These are phyloP conservation scores for Microsporum audouinii DNA, from an alignment of 2,329 filamentous ascomycete genomes.

Conservation along the genomic window DNA sequence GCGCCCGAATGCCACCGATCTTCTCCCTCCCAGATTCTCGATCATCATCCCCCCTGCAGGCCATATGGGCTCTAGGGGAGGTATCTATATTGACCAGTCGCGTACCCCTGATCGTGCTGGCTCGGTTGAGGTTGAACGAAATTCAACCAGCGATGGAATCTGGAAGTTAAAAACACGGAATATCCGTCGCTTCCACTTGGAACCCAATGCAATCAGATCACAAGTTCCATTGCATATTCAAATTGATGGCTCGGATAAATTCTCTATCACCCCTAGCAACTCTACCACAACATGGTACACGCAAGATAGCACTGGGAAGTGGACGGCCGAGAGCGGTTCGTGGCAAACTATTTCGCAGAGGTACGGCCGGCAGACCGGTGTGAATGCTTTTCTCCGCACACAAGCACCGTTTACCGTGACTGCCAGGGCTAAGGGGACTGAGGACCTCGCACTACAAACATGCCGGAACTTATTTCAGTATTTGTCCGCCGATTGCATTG, in stretches of 20 bases:
- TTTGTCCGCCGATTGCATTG: conserved; percentile 41
- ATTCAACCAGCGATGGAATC: conserved; percentile 10
- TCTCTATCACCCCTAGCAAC: conserved; percentile 11
- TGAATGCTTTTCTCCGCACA: conserved; percentile 43
- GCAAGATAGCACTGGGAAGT: conserved; percentile 14
- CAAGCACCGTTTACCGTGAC: conserved; percentile 36
- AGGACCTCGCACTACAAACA: conserved; percentile 40
- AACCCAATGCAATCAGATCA: conserved; percentile 4
- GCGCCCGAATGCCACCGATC: conserved; percentile 1
- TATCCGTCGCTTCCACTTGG: conserved; percentile 32
- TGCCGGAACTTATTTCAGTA: conserved; percentile 49
- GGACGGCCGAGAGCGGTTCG: conserved; percentile 14
- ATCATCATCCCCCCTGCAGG: conserved; percentile 42
- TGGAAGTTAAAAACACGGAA: conserved; percentile 36
- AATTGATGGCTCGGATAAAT: conserved; percentile 15
- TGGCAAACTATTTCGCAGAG: conserved; percentile 26
- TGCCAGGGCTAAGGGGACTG: conserved; percentile 17
- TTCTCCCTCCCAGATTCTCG: conserved; percentile 31
- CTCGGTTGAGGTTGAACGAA: conserved; percentile 34
- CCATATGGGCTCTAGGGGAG: conserved; percentile 42
- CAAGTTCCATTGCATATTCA: conserved; percentile 13
- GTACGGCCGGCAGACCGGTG: conserved; percentile 40
- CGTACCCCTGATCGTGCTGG: conserved; percentile 41
- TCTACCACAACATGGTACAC: conserved; percentile 19
- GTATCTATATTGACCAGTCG: conserved; percentile 42